Conservation (phyloP, 176 grass and related monocot genomes). For the Poa pratensis region DNA sequence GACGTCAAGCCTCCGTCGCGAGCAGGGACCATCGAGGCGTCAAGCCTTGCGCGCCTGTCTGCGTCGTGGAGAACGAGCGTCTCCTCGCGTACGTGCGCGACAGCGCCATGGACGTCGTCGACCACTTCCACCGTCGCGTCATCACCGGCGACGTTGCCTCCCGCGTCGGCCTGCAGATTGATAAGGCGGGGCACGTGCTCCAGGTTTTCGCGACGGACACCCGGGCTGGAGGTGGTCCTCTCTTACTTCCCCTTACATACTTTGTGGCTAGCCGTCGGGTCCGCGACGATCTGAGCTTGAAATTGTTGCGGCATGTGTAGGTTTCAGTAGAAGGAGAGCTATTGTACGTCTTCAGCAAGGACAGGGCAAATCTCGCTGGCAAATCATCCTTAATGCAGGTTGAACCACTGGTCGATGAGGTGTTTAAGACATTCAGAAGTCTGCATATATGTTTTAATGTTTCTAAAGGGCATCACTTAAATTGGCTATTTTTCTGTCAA, state of each 20-base stretch:
- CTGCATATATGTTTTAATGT: no score
- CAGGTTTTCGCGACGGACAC: slow-evolving; percentile 84
- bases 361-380: slow-evolving; percentile 69
- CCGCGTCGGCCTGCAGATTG: slow-evolving; percentile 67
- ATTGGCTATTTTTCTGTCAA: no score
- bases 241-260: background rate
- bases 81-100: slow-evolving; percentile 55
- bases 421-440: slow-evolving; percentile 11
- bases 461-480: no score
- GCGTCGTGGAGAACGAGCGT: slow-evolving; percentile 73
- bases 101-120: slow-evolving; percentile 63
- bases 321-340: slow-evolving; percentile 90
- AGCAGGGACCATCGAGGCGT: slow-evolving; percentile 50
- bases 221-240: slow-evolving; percentile 78
- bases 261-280: background rate
- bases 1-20: slow-evolving; percentile 29
- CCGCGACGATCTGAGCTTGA: no score
- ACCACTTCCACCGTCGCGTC: slow-evolving; percentile 69
- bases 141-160: slow-evolving; percentile 82
- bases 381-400: slow-evolving; percentile 82
- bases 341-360: slow-evolving; percentile 74
- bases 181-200: slow-evolving; percentile 67
- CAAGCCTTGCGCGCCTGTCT: slow-evolving; percentile 50
- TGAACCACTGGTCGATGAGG: slow-evolving; percentile 79
- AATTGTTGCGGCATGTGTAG: slow-evolving; percentile 47